phyloP scores from a whole-genome alignment of 495 filamentous ascomycete species.

The Tirmania nivea region DNA sequence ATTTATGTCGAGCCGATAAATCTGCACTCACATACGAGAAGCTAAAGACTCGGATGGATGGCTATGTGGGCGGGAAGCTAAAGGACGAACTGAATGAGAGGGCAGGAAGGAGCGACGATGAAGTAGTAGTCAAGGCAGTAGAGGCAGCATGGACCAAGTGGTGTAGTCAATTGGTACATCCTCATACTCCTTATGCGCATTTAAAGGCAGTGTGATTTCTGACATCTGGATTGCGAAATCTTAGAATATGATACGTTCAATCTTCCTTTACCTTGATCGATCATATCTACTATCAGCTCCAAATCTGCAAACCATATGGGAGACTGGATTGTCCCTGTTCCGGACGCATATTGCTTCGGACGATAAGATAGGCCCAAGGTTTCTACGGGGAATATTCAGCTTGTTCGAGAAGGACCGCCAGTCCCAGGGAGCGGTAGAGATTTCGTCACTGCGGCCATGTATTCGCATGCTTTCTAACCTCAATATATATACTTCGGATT shows the following conservation, averaged over 20 bases:
- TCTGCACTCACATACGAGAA: constrained; percentile 35
- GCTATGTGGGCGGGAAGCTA: constrained; percentile 36
- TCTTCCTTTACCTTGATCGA: constrained; percentile 84
- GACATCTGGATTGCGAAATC: too few relatives aligned
- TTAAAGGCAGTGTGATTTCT: too few relatives aligned
- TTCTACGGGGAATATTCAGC: constrained; percentile 52
- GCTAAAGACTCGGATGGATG: constrained; percentile 39
- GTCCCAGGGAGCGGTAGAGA: constrained; percentile 27
- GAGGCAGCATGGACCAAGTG: constrained; percentile 55
- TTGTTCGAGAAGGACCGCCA: constrained; percentile 51
- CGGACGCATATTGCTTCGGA: constrained; percentile 35
- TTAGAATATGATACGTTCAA: constrained; percentile 52
- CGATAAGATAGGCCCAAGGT: constrained; percentile 27
- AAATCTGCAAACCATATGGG: constrained; percentile 34
- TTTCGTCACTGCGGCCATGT: constrained; percentile 39
- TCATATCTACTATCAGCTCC: constrained; percentile 57
- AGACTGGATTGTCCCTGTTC: constrained; percentile 38
- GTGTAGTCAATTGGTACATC: constrained; percentile 46
- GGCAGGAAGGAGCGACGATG: constrained; percentile 33
- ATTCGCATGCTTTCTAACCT: constrained; percentile 65
- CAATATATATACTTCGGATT: constrained; percentile 50
- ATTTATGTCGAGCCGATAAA: constrained; percentile 54
- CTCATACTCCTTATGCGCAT: too few relatives aligned
- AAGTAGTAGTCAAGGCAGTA: constrained; percentile 38
- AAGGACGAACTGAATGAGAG: constrained; percentile 30